These are phyloP conservation scores for Exophiala bonariae DNA, from an alignment of 2,329 filamentous ascomycete genomes.

Conservation along the genomic window DNA sequence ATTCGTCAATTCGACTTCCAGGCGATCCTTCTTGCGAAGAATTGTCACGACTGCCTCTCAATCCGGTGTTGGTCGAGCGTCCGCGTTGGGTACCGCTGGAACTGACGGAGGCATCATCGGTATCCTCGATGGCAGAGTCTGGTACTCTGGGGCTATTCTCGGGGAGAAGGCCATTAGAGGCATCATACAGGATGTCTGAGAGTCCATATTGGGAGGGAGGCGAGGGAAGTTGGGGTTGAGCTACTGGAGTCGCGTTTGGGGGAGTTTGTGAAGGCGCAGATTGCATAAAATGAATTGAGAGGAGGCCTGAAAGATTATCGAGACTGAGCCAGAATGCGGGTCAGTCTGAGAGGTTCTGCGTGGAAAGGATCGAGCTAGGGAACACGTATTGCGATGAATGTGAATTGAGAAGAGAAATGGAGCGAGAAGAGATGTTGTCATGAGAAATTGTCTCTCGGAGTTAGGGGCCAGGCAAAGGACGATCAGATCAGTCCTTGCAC, in stretches of 20 bases:
- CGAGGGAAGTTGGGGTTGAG: conserved; percentile 32
- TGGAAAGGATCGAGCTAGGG: neutral
- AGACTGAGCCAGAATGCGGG: conserved; percentile 59
- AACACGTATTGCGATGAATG: neutral
- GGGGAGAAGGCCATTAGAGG: conserved; percentile 44
- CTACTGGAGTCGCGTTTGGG: conserved; percentile 44
- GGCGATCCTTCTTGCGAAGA: conserved; percentile 41
- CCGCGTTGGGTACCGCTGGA: conserved; percentile 28
- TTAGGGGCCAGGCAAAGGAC: neutral
- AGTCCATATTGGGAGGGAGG: conserved; percentile 61
- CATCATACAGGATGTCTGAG: conserved; percentile 42
- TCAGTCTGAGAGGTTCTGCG: conserved; percentile 46
- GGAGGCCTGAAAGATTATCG: conserved; percentile 32
- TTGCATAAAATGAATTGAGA: conserved; percentile 62
- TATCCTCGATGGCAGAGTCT: conserved; percentile 26
- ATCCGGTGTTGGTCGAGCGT: conserved; percentile 27
- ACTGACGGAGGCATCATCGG: conserved; percentile 28
- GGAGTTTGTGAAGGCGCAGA: conserved; percentile 55
- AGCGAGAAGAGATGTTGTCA: too few species aligned
- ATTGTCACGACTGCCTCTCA: conserved; percentile 30
- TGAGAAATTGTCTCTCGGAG: neutral
- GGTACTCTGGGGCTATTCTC: conserved; percentile 40
- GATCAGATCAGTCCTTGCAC: too few species aligned
- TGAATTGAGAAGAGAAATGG: neutral
- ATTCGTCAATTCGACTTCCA: conserved; percentile 54